Evolutionary conservation across 1,284 basidiomycete genomes (phyloP).

Genomic region (Coniferiporia sulphurascens): DNA sequence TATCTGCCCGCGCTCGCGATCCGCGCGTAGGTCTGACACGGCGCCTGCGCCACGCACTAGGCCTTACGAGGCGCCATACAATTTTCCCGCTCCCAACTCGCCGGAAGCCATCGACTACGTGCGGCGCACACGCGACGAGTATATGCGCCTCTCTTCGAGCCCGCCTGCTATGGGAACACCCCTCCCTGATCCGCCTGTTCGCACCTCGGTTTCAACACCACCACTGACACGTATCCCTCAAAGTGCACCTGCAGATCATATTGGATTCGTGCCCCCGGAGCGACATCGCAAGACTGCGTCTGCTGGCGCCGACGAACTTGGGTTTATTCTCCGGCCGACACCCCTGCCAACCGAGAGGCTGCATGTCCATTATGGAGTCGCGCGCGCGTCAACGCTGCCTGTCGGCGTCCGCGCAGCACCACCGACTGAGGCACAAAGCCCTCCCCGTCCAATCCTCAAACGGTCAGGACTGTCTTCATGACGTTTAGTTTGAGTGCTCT

Average conservation of each 20-base stretch:
- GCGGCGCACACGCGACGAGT: conserved; percentile 22
- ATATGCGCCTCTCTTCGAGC: neutral
- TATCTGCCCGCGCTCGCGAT: neutral
- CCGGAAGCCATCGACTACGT: conserved; percentile 33
- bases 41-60: conserved; percentile 39
- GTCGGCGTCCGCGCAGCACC: neutral
- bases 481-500: neutral
- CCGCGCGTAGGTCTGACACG: neutral
- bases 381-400: neutral
- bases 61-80: conserved; percentile 59
- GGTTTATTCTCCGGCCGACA: neutral
- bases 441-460: neutral
- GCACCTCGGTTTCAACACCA: neutral
- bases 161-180: neutral
- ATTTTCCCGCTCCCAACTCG: conserved; percentile 45
- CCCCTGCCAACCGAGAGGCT: neutral
- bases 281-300: neutral
- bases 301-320: neutral
- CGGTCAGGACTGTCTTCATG: neutral
- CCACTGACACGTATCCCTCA: neutral
- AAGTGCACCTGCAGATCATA: neutral
- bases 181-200: neutral
- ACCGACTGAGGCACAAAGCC: neutral
- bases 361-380: neutral
- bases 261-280: neutral